Evolutionary conservation across 768 basidiomycete species (phyloP), one percentile per base, ranked within the genome.

Genomic region (Tephrocybe rancida): DNA sequence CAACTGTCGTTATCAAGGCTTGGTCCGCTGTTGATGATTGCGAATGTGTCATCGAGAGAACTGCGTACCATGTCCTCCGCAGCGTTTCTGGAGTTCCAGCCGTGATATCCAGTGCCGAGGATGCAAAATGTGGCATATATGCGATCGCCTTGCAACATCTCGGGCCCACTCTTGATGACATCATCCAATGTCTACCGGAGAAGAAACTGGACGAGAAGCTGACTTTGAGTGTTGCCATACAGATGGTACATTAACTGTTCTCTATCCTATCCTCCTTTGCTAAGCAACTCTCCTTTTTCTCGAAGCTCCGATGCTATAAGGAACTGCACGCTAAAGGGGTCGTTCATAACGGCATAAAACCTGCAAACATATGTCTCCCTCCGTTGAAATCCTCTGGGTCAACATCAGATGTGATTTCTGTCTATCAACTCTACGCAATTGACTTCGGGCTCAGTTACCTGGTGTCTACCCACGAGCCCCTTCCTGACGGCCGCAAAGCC

Each of bases 261-360:
- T n/a, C n/a, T n/a, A n/a, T 19, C 19, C 22, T 29, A 13, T 6
- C 5, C 25, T 18, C 9, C 35, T 41, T 19, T 42, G 37, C 39
- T 3, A 7, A 41, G 19, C 24, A n/a, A 30, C 39, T 25, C 11
- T 21, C 10, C 16, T 39, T 18, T 8, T n/a, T 14, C n/a, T 22
- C 2, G 21, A 30, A 72, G 68, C 59, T 72, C 18, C 63, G 67
- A 34, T 56, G 67, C 1, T 70, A 66, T 25, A 58, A 46, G 14
- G 51, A 59, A 2, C 57, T 72, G 0, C 69, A 72, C 44, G 48
- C 58, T 0, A 53, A 53, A 14, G 65, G 65, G 3, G 53, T 70
- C 14, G 57, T 70, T n/a, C 66, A 70, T 56, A 69, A 65, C 39
- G 70, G 70, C 2, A 58, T 67, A 8, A 71, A 72, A 42, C 69